These are phyloP conservation scores for Boletus pseudo-olivaceus DNA, from an alignment of 768 basidiomycete species.

Conservation along the genomic window DNA sequence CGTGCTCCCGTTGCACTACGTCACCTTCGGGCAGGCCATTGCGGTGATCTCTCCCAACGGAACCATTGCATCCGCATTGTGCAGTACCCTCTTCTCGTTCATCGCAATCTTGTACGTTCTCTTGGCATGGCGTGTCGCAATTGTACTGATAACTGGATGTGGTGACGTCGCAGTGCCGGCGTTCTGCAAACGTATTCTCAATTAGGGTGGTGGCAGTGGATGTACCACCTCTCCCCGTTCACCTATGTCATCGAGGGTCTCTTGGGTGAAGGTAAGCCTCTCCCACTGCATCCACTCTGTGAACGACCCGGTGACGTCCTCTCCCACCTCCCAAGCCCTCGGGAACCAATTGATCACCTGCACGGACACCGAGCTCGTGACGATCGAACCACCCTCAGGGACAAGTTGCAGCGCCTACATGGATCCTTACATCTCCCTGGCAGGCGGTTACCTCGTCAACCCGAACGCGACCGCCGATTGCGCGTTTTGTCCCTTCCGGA, in stretches of 20 bases:
- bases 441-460: slow-evolving; percentile 58
- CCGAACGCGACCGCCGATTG: slow-evolving; percentile 52
- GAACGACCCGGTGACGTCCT: neutral
- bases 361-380: slow-evolving; percentile 48
- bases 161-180: slow-evolving; percentile 12
- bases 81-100: slow-evolving; percentile 38
- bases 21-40: slow-evolving; percentile 40
- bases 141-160: neutral
- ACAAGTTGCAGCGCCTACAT: slow-evolving; percentile 53
- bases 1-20: slow-evolving; percentile 42
- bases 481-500: slow-evolving; percentile 50
- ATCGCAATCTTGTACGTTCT: slow-evolving; percentile 40
- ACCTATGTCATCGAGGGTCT: slow-evolving; percentile 50
- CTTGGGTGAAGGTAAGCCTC: neutral
- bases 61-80: slow-evolving; percentile 39
- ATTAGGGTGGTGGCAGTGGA: slow-evolving; percentile 30
- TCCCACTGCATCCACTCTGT: neutral
- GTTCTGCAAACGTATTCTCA: slow-evolving; percentile 30
- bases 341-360: slow-evolving; percentile 46
- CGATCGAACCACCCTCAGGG: slow-evolving; percentile 50
- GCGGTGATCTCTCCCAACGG: slow-evolving; percentile 42
- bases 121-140: neutral
- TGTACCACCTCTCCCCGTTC: slow-evolving; percentile 41
- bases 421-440: slow-evolving; percentile 41
- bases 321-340: slow-evolving; percentile 29